Conservation (phyloP, 2,329 filamentous ascomycete genomes). For the Fusarium abutilonis region DNA sequence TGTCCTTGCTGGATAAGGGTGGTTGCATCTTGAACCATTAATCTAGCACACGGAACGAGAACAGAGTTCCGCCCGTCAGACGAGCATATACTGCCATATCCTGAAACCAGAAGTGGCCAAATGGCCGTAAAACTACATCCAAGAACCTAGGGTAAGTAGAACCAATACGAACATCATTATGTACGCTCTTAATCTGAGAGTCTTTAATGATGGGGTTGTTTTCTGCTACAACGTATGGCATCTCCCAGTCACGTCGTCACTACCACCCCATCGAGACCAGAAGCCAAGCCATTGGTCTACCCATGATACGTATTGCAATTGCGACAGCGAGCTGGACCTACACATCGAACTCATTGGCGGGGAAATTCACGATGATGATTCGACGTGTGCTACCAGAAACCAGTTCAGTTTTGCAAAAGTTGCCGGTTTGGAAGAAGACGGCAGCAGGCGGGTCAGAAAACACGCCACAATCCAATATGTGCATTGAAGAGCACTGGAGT, state of each 20-base stretch:
- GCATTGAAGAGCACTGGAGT: background rate
- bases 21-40: conserved; percentile 26
- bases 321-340: background rate
- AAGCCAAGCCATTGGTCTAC: conserved; percentile 1
- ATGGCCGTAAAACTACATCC: background rate
- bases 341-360: background rate
- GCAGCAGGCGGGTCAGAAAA: background rate
- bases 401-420: too few relatives aligned
- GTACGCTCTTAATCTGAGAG: background rate
- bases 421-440: too few relatives aligned
- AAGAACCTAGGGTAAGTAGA: conserved; percentile 18
- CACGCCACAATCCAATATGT: background rate
- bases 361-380: too few relatives aligned
- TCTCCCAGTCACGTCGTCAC: background rate
- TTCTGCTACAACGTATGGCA: conserved; percentile 3
- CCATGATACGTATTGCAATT: background rate
- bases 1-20: conserved; percentile 21
- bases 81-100: conserved; percentile 14
- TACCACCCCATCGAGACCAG: background rate
- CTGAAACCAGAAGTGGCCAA: conserved; percentile 3
- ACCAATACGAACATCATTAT: background rate
- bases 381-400: too few relatives aligned
- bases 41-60: conserved; percentile 22
- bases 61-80: conserved; percentile 12
- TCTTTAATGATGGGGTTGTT: background rate